Evolutionary conservation across 345 rosid genomes (phyloP), one percentile per base, ranked within the genome.

Genomic region (Camelina hispida): DNA sequence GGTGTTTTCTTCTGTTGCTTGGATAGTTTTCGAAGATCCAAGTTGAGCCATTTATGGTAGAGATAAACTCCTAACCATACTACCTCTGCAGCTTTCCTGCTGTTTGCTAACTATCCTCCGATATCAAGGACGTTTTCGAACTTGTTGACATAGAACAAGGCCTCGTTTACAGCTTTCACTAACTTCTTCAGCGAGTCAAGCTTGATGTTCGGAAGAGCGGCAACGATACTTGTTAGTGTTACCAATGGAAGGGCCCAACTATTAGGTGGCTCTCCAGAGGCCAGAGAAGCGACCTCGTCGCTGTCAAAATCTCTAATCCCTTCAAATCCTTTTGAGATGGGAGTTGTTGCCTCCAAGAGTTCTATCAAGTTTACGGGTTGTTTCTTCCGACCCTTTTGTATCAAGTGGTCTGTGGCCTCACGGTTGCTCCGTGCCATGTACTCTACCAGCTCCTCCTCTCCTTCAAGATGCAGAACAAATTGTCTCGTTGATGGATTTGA

Each of bases 391-490:
- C 93, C 96, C 74, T 69, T 82, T 47, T 55, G 71, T 67, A 87
- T 83, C 86, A 87, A 87, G 38, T 81, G 82, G 66, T 81, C 80
- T 9, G 90, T 88, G 23, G 96, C 87, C 59, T 82, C 83, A 12
- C 87, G 64, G 69, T 89, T 93, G 20, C 81, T 70, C 80, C 81
- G 85, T 80, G 82, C 81, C 85, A 91, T 89, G 59, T 80, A 2
- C 1, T 82, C 75, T 23, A 87, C 90, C 44, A 91, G 78, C 43
- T 80, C 83, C 18, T 83, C 80, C 83, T 93, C 98, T 5, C 96
- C 98, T 81, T 93, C 96, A 40, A 93, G 93, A 79, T 87, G 85
- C 80, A 93, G 72, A 68, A 91, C 97, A 47, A 83, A 93, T 25
- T 72, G 84, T 81, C 69, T 86, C 1, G 55, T 34, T 62, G 76